Conservation (phyloP, 176 grass and related monocot genomes). For the Ampelocalamus luodianensis region DNA sequence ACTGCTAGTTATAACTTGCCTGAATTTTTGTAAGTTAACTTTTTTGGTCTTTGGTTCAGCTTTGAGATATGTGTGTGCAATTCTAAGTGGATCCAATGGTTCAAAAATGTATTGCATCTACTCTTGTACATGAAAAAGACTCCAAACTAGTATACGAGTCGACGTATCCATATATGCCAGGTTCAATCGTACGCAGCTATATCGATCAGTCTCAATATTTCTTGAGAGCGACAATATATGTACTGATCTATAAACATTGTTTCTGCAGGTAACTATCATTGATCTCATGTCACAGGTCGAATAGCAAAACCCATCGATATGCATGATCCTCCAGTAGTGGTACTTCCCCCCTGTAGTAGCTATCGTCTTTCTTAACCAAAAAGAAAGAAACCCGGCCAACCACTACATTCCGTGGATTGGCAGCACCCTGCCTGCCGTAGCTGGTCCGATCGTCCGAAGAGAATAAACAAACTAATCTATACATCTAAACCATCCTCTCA, state of each 20-base stretch:
- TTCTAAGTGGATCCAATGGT: too few relatives aligned
- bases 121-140: too few relatives aligned
- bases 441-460: not conserved
- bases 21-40: too few relatives aligned
- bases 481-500: slow-evolving; percentile 15
- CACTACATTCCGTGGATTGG: slow-evolving; percentile 54
- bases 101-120: too few relatives aligned
- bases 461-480: slow-evolving; percentile 41
- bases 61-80: too few relatives aligned
- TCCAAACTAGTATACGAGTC: too few relatives aligned
- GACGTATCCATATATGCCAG: too few relatives aligned
- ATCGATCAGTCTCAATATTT: not conserved
- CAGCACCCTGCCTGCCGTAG: slow-evolving; percentile 15
- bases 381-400: slow-evolving; percentile 41
- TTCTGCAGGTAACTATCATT: slow-evolving; percentile 4
- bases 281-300: slow-evolving; percentile 5
- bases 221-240: not conserved
- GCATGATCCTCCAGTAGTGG: not conserved
- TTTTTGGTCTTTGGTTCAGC: too few relatives aligned
- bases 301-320: not conserved
- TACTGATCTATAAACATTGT: not conserved
- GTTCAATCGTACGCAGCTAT: too few relatives aligned
- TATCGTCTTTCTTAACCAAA: slow-evolving; percentile 41
- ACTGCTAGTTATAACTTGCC: too few relatives aligned
- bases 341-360: not conserved